Conservation (phyloP, 495 filamentous ascomycete species). For the Hyaloscypha hepaticicola region DNA sequence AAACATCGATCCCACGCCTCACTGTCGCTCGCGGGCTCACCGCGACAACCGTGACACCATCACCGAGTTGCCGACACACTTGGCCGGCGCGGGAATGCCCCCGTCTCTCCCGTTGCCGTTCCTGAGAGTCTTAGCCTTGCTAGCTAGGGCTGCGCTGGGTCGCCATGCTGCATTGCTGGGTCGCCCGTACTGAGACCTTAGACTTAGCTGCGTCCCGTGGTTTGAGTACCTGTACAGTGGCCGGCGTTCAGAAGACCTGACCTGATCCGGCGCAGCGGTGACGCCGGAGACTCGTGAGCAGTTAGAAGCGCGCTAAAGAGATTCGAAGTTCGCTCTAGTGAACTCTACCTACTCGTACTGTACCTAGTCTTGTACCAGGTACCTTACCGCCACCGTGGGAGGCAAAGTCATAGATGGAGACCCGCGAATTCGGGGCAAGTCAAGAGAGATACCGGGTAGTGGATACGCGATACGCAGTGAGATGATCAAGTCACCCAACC, state of each 20-base stretch:
- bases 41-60: not conserved
- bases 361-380: too few relatives aligned
- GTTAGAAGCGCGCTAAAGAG: not conserved
- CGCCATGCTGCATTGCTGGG: too few relatives aligned
- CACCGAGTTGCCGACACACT: not conserved
- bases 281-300: not conserved
- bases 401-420: not conserved
- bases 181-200: too few relatives aligned
- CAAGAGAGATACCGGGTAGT: not conserved
- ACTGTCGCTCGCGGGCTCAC: not conserved
- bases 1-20: not conserved
- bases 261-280: constrained; percentile 14
- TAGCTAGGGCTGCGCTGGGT: not conserved
- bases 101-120: not conserved
- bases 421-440: not conserved
- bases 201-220: too few relatives aligned
- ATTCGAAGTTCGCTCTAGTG: too few relatives aligned
- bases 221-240: too few relatives aligned
- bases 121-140: not conserved
- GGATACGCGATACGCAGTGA: not conserved
- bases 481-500: not conserved
- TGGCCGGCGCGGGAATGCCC: not conserved
- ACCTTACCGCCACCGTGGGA: too few relatives aligned
- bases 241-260: constrained; percentile 11
- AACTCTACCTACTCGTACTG: too few relatives aligned